phyloP scores from a whole-genome alignment of 768 basidiomycete genomes.

The Psilocybe cubensis region DNA sequence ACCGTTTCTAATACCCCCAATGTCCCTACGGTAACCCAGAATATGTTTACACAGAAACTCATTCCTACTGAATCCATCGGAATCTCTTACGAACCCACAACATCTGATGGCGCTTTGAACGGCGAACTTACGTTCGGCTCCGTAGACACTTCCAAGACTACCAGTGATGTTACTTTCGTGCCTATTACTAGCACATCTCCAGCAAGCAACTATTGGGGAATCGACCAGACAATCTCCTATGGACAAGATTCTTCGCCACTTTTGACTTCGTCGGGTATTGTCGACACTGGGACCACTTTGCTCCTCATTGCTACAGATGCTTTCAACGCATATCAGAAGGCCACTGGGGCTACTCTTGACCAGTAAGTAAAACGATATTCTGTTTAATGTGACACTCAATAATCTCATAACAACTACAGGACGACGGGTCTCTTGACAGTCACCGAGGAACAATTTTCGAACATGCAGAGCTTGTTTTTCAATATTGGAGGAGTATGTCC shows the following conservation, averaged over 20 bases:
- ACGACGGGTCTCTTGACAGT: conserved; percentile 60
- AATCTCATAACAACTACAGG: conserved; percentile 23
- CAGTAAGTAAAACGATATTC: conserved; percentile 29
- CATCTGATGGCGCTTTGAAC: conserved; percentile 37
- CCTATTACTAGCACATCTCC: conserved; percentile 48
- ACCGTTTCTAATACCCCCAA: conserved; percentile 41
- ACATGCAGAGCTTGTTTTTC: conserved; percentile 57
- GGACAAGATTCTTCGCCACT: conserved; percentile 36
- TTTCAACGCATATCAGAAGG: conserved; percentile 56
- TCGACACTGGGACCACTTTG: conserved; percentile 58
- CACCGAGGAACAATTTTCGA: conserved; percentile 48
- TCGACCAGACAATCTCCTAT: conserved; percentile 51
- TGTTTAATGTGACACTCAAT: too few relatives aligned
- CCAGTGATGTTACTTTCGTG: conserved; percentile 29
- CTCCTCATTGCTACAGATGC: conserved; percentile 61
- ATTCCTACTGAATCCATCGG: conserved; percentile 51
- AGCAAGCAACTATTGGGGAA: conserved; percentile 53
- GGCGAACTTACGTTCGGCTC: conserved; percentile 63
- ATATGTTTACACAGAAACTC: conserved; percentile 48
- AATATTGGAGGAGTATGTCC: conserved; percentile 45
- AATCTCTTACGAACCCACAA: conserved; percentile 56
- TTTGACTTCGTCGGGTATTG: conserved; percentile 47
- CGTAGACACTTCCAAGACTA: conserved; percentile 39
- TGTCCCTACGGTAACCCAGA: conserved; percentile 63
- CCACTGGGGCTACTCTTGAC: conserved; percentile 57